These are phyloP conservation scores for Cadophora sp. DNA, from an alignment of 2,329 filamentous ascomycete genomes.

Conservation along the genomic window DNA sequence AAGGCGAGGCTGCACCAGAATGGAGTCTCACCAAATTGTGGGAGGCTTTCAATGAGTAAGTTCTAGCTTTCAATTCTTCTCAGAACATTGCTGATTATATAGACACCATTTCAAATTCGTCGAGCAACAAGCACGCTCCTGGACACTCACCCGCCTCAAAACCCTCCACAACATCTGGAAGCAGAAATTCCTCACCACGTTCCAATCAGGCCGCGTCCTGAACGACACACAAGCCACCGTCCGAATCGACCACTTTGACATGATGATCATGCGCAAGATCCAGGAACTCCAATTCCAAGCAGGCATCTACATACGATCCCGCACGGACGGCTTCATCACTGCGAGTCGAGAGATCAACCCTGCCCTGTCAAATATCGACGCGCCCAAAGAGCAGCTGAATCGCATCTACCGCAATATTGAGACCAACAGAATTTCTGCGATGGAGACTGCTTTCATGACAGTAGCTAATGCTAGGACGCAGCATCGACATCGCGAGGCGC, in stretches of 20 bases:
- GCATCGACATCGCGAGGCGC: slow-evolving; percentile 1
- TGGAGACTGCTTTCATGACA: not conserved
- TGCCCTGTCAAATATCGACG: slow-evolving; percentile 16
- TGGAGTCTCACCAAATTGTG: slow-evolving; percentile 34
- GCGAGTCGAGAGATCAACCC: slow-evolving; percentile 24
- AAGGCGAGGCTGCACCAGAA: slow-evolving; percentile 24
- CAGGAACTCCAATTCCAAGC: slow-evolving; percentile 34
- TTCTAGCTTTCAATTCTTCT: not conserved
- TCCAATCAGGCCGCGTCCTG: slow-evolving; percentile 25
- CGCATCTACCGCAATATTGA: slow-evolving; percentile 13
- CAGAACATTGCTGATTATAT: not conserved
- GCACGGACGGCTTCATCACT: slow-evolving; percentile 31
- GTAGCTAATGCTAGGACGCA: slow-evolving; percentile 21
- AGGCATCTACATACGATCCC: slow-evolving; percentile 28
- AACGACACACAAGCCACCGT: slow-evolving; percentile 32
- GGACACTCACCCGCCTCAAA: slow-evolving; percentile 29
- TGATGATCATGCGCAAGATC: slow-evolving; percentile 36
- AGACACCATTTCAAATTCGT: slow-evolving; percentile 31
- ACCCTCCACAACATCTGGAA: slow-evolving; percentile 34
- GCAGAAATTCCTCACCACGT: slow-evolving; percentile 21
- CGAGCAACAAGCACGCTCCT: slow-evolving; percentile 31
- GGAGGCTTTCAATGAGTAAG: slow-evolving; percentile 34
- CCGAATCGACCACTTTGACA: slow-evolving; percentile 32
- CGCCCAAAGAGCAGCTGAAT: slow-evolving; percentile 23
- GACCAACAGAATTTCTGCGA: not conserved